Evolutionary conservation across 495 filamentous ascomycete species (phyloP).

Genomic region (Viridothelium virens): DNA sequence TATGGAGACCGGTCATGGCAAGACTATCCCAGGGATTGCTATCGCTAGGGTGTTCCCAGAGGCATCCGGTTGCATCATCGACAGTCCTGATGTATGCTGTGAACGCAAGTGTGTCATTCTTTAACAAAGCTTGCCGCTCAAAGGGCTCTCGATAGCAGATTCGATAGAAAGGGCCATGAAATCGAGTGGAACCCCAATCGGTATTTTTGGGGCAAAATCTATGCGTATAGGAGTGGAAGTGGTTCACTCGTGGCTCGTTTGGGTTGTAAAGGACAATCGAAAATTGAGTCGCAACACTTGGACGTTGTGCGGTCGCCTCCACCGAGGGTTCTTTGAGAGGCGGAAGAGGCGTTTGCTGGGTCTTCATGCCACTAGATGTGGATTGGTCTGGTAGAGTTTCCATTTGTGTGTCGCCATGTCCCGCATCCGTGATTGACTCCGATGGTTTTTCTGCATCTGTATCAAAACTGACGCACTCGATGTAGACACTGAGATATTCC

Average conservation of each 20-base stretch:
- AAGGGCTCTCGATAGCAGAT: slow-evolving; percentile 50
- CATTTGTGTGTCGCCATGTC: background rate
- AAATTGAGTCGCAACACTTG: slow-evolving; percentile 51
- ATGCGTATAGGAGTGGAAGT: slow-evolving; percentile 50
- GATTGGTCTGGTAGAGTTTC: background rate
- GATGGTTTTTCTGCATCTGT: slow-evolving; percentile 28
- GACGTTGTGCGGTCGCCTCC: slow-evolving; percentile 15
- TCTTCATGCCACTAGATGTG: background rate
- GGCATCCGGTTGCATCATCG: slow-evolving; percentile 51
- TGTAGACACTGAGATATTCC: slow-evolving; percentile 53
- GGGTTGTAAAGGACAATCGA: slow-evolving; percentile 60
- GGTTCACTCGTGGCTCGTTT: slow-evolving; percentile 53
- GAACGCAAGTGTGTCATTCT: slow-evolving; percentile 57
- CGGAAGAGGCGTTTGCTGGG: slow-evolving; percentile 30
- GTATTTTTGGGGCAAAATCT: slow-evolving; percentile 51
- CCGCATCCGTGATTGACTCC: background rate
- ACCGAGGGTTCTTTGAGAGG: slow-evolving; percentile 18
- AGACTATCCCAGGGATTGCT: slow-evolving; percentile 38
- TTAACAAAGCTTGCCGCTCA: slow-evolving; percentile 55
- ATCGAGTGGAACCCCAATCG: slow-evolving; percentile 64
- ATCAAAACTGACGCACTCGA: slow-evolving; percentile 52
- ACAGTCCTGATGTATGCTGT: slow-evolving; percentile 57
- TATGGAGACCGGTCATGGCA: slow-evolving; percentile 53
- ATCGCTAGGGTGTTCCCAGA: slow-evolving; percentile 51
- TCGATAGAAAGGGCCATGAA: slow-evolving; percentile 53